phyloP scores from a whole-genome alignment of 805 yeast species.

The Ogataea philodendri region DNA sequence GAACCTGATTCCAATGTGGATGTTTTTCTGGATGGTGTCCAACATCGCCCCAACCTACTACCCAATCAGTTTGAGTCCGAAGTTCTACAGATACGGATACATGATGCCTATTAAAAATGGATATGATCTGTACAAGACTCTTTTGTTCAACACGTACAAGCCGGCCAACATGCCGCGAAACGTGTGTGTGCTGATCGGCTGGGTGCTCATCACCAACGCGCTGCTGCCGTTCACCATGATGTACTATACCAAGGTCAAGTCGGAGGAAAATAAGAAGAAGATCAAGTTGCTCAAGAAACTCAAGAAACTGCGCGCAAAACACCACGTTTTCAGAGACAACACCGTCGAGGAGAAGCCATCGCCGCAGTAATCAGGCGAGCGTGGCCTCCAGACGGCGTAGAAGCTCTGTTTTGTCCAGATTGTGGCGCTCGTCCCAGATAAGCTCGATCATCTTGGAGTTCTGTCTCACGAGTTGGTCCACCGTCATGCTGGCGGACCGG shows the following conservation, averaged over 20 bases:
- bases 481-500: slow-evolving; percentile 38
- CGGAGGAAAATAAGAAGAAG: slow-evolving; percentile 15
- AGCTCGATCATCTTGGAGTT: slow-evolving; percentile 70
- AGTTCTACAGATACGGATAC: slow-evolving; percentile 62
- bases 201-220: slow-evolving; percentile 53
- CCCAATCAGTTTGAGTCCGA: slow-evolving; percentile 52
- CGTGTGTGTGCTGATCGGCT: slow-evolving; percentile 53
- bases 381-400: slow-evolving; percentile 34
- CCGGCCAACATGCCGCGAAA: slow-evolving; percentile 55
- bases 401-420: slow-evolving; percentile 43
- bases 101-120: slow-evolving; percentile 65
- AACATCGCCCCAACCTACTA: slow-evolving; percentile 65
- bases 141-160: slow-evolving; percentile 55
- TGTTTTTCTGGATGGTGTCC: slow-evolving; percentile 62
- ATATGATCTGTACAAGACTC: slow-evolving; percentile 52
- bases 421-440: slow-evolving; percentile 64
- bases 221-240: slow-evolving; percentile 38
- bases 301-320: slow-evolving; percentile 7
- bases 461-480: slow-evolving; percentile 59
- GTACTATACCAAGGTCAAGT: slow-evolving; percentile 18
- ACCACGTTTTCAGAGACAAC: neutral
- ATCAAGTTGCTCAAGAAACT: slow-evolving; percentile 16
- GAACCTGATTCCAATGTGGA: slow-evolving; percentile 62
- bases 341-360: slow-evolving; percentile 2
- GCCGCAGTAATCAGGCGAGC: slow-evolving; percentile 10